Percentiles rank a stretch among this genome's conserved stretches.
phyloP scores from a whole-genome alignment of 1,139 yeast species.

The Blastobotrys malaysiensis region DNA sequence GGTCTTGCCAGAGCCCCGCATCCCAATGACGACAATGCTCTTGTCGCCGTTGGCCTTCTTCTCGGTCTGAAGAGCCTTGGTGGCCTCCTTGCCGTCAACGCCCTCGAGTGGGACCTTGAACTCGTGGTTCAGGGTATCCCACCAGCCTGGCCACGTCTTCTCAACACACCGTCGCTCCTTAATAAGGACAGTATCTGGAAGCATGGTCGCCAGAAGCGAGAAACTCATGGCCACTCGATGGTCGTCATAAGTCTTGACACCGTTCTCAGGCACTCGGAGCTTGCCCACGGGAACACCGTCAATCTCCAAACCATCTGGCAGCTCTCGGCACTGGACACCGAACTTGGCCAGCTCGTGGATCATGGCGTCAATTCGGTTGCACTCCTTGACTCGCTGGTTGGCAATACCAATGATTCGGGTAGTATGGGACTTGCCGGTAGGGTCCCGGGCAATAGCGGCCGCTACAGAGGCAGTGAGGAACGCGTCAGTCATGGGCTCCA shows the following conservation, averaged over 20 bases:
- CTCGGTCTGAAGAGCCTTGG: neutral
- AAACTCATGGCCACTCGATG: constrained; percentile 99
- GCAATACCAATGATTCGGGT: constrained; percentile 94
- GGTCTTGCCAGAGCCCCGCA: constrained; percentile 98
- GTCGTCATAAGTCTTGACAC: constrained; percentile 81
- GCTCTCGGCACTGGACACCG: constrained; percentile 79
- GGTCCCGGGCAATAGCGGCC: constrained; percentile 75
- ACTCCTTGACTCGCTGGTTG: constrained; percentile 95
- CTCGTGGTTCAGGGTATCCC: constrained; percentile 79
- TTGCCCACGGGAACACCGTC: constrained; percentile 48
- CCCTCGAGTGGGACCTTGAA: constrained; percentile 69
- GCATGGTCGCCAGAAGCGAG: constrained; percentile 66
- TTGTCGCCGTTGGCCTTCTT: constrained; percentile 38
- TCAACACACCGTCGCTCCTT: constrained; percentile 90
- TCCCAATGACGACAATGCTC: constrained; percentile 82
- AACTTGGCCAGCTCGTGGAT: constrained; percentile 78
- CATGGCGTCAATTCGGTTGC: constrained; percentile 96
- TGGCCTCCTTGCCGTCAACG: constrained; percentile 6
- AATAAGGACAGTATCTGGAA: constrained; percentile 54
- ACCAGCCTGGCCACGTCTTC: constrained; percentile 99
- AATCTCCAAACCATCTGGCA: constrained; percentile 88
- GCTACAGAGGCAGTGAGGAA: constrained; percentile 94
- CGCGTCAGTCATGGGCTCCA: constrained; percentile 99
- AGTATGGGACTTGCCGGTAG: constrained; percentile 31
- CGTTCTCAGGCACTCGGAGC: constrained; percentile 41